Evolutionary conservation across 208 protist genomes (phyloP), one percentile per base, ranked within the genome.

Genomic region (Trypanosoma vivax): DNA sequence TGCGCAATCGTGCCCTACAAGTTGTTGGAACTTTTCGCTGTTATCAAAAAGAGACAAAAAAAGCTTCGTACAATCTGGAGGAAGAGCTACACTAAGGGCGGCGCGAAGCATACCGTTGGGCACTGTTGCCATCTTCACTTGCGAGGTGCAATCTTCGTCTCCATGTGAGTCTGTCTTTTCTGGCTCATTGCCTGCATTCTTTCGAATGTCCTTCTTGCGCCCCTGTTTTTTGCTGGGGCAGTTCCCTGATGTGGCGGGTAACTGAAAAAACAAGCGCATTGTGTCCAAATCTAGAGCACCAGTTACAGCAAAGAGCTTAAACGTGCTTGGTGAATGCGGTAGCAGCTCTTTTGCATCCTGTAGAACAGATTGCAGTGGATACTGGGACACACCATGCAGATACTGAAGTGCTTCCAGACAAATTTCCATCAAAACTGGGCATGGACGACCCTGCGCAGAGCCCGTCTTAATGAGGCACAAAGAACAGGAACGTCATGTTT

Each of bases 401-500:
- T 60, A 60, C 1, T 61, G 46, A 0, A 83, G 54, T 11, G 65
- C 56, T 4, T 60, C 37, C 7, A 89, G 27, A 16, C 90, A 13
- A 0, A 59, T 42, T 23, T 73, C 52, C 47, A 79, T 79, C 16
- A 93, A 49, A 0, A 28, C 5, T n/a, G 65, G 50, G 48, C 76
- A 88, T 4, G 83, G 83, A 3, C 18, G 23, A 7, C 19, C 19
- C 13, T 60, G 51, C 4, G 55, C 61, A 0, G 73, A 84, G 6
- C 86, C 86, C 74, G 67, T 3, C 18, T 74, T 10, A 90, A 48
- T 0, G 86, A 65, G 4, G 86, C 81, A 41, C 76, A 88, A 10
- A 89, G 65, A 10, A 93, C 62, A 2, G 86, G 82, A 93, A 52
- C 3, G 79, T 90, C 23, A 69, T 84, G 2, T 72, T 81, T 4